Base-by-base conservation (phyloP, 1,284 basidiomycete genomes). In the Ceratobasidium sp. region DNA sequence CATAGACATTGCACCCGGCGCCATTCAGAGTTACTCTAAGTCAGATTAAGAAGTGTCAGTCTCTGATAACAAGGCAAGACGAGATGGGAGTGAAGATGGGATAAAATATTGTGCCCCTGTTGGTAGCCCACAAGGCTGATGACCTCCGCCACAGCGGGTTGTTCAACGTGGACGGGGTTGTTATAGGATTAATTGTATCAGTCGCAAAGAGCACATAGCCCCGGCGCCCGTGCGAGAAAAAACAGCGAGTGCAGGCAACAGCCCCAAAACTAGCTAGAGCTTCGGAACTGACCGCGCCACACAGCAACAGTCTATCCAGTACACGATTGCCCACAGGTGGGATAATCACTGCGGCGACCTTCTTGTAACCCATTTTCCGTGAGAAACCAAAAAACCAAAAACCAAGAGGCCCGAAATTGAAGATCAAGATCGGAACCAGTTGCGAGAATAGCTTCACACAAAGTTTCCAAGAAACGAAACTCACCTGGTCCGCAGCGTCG, bases 141-240 rank as follows among this genome's bases (percentile, higher is more conserved):
- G 86, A 87, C n/a, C 93, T 94, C 86, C 82, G 83, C 86, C 86
- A 87, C 88, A 86, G 91, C 90, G 92, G 91, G 94, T 94, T 96
- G 93, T 95, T 93, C 90, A 86, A 87, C 85, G 86, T 86, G 91
- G 90, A 81, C 83, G n/a, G 78, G 79, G 78, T 94, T 85, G 69
- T 85, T 96, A 82, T 96, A 83, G 95, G 95, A 93, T 93, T 89
- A 81, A 86, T 93, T 91, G 94, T 96, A 96, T 96, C 95, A 91
- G 92, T 93, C 93, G 88, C 88, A 89, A 85, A 87, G 78, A 79
- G 66, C 54, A 40, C 61, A 3, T 56, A 81, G 77, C 74, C 83
- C 84, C 62, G 74, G 74, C 74, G 50, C 50, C 23, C 64, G 50
- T 28, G 20, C 67, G 65, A 64, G 59, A 74, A 61, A 73, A 64